Conservation (phyloP, 129 eudicot genomes). For the Artemisia annua region DNA sequence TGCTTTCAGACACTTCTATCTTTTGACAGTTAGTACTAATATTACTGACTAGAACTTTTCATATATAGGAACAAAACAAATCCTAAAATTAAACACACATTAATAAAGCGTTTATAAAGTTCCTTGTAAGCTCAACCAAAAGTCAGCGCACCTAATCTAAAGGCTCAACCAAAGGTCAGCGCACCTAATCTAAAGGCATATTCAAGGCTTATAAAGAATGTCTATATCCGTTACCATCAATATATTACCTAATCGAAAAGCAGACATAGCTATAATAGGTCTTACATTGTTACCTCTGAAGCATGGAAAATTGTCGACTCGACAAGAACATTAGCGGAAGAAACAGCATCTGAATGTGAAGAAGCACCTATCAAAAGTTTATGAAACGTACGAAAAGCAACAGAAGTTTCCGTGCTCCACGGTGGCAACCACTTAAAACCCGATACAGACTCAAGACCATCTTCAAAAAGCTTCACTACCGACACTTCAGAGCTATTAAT, state of each 20-base stretch:
- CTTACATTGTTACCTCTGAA: conserved; percentile 69
- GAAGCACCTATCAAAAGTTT: conserved; percentile 75
- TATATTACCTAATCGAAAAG: conserved; percentile 23
- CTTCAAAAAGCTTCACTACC: conserved; percentile 71
- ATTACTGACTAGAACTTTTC: background rate
- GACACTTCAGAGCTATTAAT: conserved; percentile 34
- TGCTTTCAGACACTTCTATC: no score
- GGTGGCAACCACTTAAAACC: conserved; percentile 93
- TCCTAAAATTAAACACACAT: background rate
- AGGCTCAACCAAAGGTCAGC: background rate
- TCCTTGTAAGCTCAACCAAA: background rate
- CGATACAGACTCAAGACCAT: conserved; percentile 77
- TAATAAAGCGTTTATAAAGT: background rate
- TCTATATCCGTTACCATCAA: background rate
- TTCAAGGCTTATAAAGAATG: no score
- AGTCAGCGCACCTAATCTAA: background rate
- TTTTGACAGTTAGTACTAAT: background rate
- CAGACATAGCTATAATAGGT: conserved; percentile 26
- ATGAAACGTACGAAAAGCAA: conserved; percentile 80
- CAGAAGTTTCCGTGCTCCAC: conserved; percentile 93
- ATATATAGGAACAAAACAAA: background rate
- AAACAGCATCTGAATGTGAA: conserved; percentile 52
- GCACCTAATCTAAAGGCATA: background rate
- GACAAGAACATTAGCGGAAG: conserved; percentile 37
- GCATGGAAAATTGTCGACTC: conserved; percentile 71